Percentiles rank a stretch among this genome's conserved stretches.
phyloP scores from a whole-genome alignment of 257 asterid species.

The Primulina tabacum region DNA sequence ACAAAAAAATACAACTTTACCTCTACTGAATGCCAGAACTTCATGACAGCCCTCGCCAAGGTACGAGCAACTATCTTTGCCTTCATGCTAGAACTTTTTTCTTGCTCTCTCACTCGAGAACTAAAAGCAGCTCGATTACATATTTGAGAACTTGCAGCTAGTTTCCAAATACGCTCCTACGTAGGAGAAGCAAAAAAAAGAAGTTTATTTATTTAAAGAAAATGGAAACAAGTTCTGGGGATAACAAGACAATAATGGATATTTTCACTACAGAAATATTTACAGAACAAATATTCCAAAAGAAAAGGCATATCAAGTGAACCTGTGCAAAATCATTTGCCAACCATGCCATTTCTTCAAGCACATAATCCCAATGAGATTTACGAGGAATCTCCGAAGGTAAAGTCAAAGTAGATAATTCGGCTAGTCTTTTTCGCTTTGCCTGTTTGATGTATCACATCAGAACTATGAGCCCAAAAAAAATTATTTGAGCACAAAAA shows the following conservation, averaged over 20 bases:
- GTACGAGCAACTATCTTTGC: slow-evolving; percentile 59
- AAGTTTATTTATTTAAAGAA: slow-evolving; percentile 16
- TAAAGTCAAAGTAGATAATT: slow-evolving; percentile 49
- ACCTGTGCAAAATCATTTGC: slow-evolving; percentile 99
- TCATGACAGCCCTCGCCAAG: slow-evolving; percentile 71
- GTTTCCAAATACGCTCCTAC: slow-evolving; percentile 93
- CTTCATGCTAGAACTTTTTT: slow-evolving; percentile 38
- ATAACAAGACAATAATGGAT: not conserved
- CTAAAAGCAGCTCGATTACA: slow-evolving; percentile 54
- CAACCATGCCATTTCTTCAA: slow-evolving; percentile 97
- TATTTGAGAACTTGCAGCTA: slow-evolving; percentile 65
- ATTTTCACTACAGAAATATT: slow-evolving; percentile 2
- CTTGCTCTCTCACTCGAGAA: slow-evolving; percentile 46
- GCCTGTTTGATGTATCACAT: slow-evolving; percentile 60
- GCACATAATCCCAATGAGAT: slow-evolving; percentile 89
- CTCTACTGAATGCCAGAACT: slow-evolving; percentile 81
- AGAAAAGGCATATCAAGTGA: slow-evolving; percentile 21
- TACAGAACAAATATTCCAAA: slow-evolving; percentile 12
- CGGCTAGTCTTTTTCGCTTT: slow-evolving; percentile 66
- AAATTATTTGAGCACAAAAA: slow-evolving; percentile 24
- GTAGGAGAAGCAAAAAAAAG: slow-evolving; percentile 16
- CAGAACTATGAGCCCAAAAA: slow-evolving; percentile 38
- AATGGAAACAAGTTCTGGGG: slow-evolving; percentile 16
- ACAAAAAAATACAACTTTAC: slow-evolving; percentile 30
- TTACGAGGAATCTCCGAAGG: slow-evolving; percentile 40